Base-by-base conservation (phyloP, 345 rosid species). In the Lepidium aucheri region DNA sequence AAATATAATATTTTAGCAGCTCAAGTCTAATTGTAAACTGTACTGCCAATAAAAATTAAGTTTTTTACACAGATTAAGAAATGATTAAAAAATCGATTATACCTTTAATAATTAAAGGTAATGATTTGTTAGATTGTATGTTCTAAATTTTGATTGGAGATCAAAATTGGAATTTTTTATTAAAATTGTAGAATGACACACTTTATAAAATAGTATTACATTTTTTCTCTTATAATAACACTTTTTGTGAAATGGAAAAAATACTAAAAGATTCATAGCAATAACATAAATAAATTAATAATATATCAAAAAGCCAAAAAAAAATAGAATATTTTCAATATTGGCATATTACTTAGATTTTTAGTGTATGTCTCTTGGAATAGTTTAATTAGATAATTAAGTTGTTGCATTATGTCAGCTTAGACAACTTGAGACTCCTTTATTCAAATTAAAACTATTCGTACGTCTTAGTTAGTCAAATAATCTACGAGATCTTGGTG, bases 1-100 rank as follows among this genome's bases (percentile, higher is more conserved):
- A 22, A 40, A 69, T n/a, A n/a, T n/a, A 74, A 74, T 74, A 60
- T 59, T 65, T 59, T 66, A n/a, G 73, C 77, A 74, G 77, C 69
- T 61, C 64, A 54, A 47, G 69, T 53, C 73, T 67, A 60, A 73
- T 74, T 74, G 73, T 73, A 53, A 73, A 53, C 68, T 36, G 73
- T 74, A 74, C 72, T 42, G 62, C 39, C 51, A 51, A n/a, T n/a
- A n/a, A n/a, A n/a, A n/a, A n/a, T n/a, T n/a, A n/a, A n/a, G n/a
- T n/a, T n/a, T n/a, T n/a, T n/a, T n/a, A n/a, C n/a, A n/a, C n/a
- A n/a, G n/a, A n/a, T n/a, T n/a, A n/a, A n/a, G n/a, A n/a, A n/a
- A n/a, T n/a, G n/a, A n/a, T n/a, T n/a, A n/a, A n/a, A n/a, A n/a
- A n/a, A n/a, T n/a, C n/a, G n/a, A n/a, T n/a, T n/a, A n/a, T n/a